These are phyloP conservation scores for Polychaeton citri DNA, from an alignment of 2,329 filamentous ascomycete species.

Conservation along the genomic window DNA sequence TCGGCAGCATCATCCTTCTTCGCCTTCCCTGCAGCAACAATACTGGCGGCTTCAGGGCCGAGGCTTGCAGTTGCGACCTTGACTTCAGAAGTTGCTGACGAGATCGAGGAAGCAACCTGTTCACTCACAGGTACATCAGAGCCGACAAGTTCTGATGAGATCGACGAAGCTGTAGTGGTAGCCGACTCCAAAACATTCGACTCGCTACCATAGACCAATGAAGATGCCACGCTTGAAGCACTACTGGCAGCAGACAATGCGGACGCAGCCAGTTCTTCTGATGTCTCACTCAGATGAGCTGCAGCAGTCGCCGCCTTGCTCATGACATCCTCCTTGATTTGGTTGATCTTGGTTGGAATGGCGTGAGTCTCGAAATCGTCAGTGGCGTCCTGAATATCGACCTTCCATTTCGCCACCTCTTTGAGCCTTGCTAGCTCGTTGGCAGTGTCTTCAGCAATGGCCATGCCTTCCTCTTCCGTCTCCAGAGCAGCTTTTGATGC, in stretches of 20 bases:
- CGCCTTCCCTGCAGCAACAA: constrained; percentile 20
- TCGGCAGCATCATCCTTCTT: constrained; percentile 16
- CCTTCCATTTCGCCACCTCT: constrained; percentile 74
- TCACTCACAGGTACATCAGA: too few relatives aligned
- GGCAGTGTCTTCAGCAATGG: constrained; percentile 62
- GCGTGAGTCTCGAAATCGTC: constrained; percentile 65
- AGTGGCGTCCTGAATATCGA: constrained; percentile 56
- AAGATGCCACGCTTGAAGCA: too few relatives aligned
- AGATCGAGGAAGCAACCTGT: too few relatives aligned
- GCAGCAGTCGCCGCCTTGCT: too few relatives aligned
- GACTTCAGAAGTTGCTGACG: too few relatives aligned
- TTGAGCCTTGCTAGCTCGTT: constrained; percentile 69
- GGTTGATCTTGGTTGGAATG: constrained; percentile 43
- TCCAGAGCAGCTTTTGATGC: constrained; percentile 56
- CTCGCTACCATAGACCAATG: too few relatives aligned
- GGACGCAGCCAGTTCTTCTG: constrained; percentile 23
- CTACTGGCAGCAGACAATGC: too few relatives aligned
- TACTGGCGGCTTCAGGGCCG: constrained; percentile 18
- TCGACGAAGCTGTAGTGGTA: constrained; percentile 16
- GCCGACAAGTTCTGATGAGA: too few relatives aligned
- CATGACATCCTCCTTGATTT: constrained; percentile 24
- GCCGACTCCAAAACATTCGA: constrained; percentile 20
- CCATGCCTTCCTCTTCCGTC: constrained; percentile 69
- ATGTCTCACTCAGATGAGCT: constrained; percentile 10
- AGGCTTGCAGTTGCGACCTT: constrained; percentile 7